A percentile compares a stretch with the other conserved stretches of the same genome.
phyloP scores from a whole-genome alignment of 1,139 yeast genomes.

The Protomyces inouyei region DNA sequence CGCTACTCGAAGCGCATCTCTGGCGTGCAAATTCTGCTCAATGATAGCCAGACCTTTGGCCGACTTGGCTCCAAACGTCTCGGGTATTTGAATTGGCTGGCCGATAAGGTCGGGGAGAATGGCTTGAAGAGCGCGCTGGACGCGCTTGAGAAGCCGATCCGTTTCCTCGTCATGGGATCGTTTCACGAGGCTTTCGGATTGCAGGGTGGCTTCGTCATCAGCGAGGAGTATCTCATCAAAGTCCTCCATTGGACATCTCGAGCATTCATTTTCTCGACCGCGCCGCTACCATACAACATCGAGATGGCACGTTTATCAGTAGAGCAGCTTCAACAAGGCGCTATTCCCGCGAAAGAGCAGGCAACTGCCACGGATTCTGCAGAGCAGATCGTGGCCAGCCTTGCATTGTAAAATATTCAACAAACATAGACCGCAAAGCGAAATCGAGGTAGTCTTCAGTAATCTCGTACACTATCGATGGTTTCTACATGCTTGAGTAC shows the following conservation, averaged over 20 bases:
- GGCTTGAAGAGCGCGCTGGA: not conserved
- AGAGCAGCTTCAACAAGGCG: not conserved
- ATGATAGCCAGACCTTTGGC: slow-evolving; percentile 13
- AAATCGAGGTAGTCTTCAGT: too few relatives aligned
- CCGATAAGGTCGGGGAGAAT: not conserved
- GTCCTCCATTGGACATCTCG: slow-evolving; percentile 23
- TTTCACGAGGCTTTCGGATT: slow-evolving; percentile 16
- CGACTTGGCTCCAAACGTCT: not conserved
- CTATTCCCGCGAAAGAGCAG: not conserved
- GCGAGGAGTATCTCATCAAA: slow-evolving; percentile 10
- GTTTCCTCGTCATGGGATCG: slow-evolving; percentile 15
- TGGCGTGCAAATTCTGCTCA: slow-evolving; percentile 12
- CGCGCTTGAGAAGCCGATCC: slow-evolving; percentile 1
- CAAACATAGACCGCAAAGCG: too few relatives aligned
- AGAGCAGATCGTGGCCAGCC: not conserved
- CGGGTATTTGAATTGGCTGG: slow-evolving; percentile 11
- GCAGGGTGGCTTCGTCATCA: slow-evolving; percentile 23
- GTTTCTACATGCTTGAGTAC: too few relatives aligned
- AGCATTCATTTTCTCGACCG: slow-evolving; percentile 22
- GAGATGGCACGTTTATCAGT: slow-evolving; percentile 13
- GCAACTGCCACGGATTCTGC: not conserved
- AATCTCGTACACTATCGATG: too few relatives aligned
- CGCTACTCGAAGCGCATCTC: not conserved
- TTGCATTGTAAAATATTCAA: not conserved
- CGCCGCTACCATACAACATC: slow-evolving; percentile 22